Evolutionary conservation across 208 protist species (phyloP).

Genomic region (Lotmaria passim): DNA sequence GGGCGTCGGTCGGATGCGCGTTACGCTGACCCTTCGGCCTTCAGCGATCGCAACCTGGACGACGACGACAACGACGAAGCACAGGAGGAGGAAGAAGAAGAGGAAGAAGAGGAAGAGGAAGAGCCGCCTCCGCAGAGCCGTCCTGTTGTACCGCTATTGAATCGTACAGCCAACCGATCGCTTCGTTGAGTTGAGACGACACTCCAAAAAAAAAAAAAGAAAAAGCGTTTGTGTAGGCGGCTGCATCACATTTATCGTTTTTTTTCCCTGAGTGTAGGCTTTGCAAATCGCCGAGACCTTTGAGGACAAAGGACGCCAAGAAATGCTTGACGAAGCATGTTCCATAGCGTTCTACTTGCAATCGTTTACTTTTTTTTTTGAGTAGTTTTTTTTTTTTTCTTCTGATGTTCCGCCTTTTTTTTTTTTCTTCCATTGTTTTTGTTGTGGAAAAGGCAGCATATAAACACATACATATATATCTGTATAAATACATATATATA

Average conservation of each 20-base stretch:
- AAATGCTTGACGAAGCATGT: too few relatives aligned
- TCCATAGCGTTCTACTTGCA: too few relatives aligned
- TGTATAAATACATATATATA: too few relatives aligned
- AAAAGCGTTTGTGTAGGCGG: not conserved
- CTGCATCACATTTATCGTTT: not conserved
- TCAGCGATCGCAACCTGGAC: constrained; percentile 4
- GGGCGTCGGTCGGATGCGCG: not conserved
- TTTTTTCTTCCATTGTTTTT: too few relatives aligned
- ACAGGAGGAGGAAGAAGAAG: constrained; percentile 35
- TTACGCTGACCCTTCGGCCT: not conserved
- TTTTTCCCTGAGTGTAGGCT: not conserved
- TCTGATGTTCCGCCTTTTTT: too few relatives aligned
- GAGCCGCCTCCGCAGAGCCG: not conserved
- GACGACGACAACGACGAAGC: constrained; percentile 29
- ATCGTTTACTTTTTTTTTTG: too few relatives aligned
- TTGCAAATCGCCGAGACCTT: not conserved
- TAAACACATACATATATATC: not conserved
- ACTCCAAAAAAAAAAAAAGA: not conserved
- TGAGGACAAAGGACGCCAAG: too few relatives aligned
- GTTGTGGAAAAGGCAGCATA: not conserved
- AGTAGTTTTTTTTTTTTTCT: too few relatives aligned
- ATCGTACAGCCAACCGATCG: constrained; percentile 1
- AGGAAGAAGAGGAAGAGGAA: constrained; percentile 30
- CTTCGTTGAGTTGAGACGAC: not conserved
- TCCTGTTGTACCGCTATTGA: not conserved